Conservation (phyloP, 163 green algal genomes). For the Scenedesmus sp. region DNA sequence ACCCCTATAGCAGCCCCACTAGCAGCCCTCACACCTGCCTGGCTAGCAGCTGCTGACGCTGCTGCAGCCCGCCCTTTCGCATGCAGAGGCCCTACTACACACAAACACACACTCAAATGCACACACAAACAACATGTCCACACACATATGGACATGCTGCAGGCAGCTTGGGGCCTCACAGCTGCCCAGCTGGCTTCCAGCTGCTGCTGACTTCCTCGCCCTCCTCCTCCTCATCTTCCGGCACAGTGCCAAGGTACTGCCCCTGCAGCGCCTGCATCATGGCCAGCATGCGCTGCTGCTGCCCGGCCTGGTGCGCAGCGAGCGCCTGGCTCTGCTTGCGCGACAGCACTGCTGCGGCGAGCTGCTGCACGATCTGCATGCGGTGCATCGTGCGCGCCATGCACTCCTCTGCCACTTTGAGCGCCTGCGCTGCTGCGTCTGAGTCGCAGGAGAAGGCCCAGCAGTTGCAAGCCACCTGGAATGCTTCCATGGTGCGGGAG, state of each 20-base stretch:
- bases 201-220: constrained; percentile 32
- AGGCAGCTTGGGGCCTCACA: background rate
- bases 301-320: background rate
- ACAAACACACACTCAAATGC: background rate
- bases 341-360: constrained; percentile 23
- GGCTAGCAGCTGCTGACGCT: too few species aligned
- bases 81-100: too few species aligned
- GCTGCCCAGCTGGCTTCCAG: constrained; percentile 4
- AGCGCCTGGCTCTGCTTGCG: constrained; percentile 1
- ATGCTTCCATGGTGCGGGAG: constrained; percentile 20
- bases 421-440: background rate
- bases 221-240: background rate
- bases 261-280: background rate
- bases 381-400: constrained; percentile 30
- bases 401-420: constrained; percentile 1
- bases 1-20: too few species aligned
- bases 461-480: constrained; percentile 38
- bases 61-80: too few species aligned
- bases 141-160: too few species aligned
- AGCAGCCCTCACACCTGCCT: too few species aligned
- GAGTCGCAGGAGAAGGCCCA: constrained; percentile 2
- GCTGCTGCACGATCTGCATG: constrained; percentile 39
- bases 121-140: too few species aligned
- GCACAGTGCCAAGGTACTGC: background rate
- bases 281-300: background rate